Evolutionary conservation across 805 yeast species (phyloP).

Genomic region (Metschnikowia cerradonensis): DNA sequence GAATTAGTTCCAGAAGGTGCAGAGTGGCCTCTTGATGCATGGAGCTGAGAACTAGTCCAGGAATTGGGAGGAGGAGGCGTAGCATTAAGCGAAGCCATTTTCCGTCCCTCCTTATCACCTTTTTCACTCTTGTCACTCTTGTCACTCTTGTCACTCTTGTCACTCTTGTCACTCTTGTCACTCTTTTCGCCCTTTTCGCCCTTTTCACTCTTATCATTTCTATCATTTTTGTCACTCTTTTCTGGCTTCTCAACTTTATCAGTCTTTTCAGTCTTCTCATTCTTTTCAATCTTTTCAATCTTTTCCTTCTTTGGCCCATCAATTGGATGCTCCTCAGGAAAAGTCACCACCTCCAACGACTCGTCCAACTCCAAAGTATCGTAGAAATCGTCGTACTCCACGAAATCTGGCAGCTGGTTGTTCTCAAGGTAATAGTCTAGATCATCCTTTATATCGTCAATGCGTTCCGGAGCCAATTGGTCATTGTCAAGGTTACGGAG

Average conservation of each 20-base stretch:
- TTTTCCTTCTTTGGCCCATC: neutral
- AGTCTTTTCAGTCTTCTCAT: too few relatives aligned
- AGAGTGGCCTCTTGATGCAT: neutral
- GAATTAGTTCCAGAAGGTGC: neutral
- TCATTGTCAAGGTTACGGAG: slow-evolving; percentile 70
- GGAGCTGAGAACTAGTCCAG: neutral
- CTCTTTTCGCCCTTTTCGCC: neutral
- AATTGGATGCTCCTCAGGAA: neutral
- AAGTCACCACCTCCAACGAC: slow-evolving; percentile 7
- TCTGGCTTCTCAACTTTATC: neutral
- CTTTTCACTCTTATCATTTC: neutral
- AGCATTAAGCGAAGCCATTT: neutral
- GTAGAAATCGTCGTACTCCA: slow-evolving; percentile 89
- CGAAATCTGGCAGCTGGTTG: slow-evolving; percentile 87
- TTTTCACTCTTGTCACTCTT: neutral
- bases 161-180: neutral
- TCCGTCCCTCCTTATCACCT: neutral
- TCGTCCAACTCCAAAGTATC: slow-evolving; percentile 77
- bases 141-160: neutral
- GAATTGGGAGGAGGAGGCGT: neutral
- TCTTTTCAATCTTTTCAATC: neutral
- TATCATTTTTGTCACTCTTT: neutral
- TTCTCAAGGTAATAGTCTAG: slow-evolving; percentile 90
- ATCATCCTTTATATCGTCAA: slow-evolving; percentile 79
- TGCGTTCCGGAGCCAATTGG: slow-evolving; percentile 69